phyloP scores from a whole-genome alignment of 2,329 filamentous ascomycete genomes.

The Fusarium sp. region DNA sequence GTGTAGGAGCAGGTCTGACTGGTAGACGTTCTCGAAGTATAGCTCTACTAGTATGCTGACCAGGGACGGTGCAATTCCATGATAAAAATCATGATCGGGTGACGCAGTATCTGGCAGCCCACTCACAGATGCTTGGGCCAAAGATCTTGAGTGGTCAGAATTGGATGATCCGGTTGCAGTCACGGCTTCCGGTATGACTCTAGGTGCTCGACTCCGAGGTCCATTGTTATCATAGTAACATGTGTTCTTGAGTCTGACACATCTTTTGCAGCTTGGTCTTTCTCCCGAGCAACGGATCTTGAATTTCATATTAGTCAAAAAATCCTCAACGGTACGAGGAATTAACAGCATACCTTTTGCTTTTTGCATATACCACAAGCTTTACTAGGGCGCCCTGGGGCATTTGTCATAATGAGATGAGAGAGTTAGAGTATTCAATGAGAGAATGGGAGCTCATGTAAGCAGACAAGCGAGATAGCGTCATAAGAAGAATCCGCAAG shows the following conservation, averaged over 20 bases:
- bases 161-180: background rate
- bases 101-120: accelerated
- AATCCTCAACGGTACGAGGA: no score
- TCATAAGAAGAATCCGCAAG: background rate
- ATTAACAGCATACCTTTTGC: constrained; percentile 37
- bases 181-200: accelerated
- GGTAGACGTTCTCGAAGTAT: constrained; percentile 39
- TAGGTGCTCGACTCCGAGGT: no score
- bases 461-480: background rate
- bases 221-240: constrained; percentile 8
- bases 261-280: constrained; percentile 36
- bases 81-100: background rate
- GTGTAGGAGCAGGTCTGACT: constrained; percentile 28
- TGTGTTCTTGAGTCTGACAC: constrained; percentile 2
- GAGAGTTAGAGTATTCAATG: no score
- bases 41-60: constrained; percentile 1
- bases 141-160: no score
- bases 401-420: background rate
- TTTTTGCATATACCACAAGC: constrained; percentile 35
- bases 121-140: background rate
- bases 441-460: background rate
- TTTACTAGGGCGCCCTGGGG: constrained; percentile 28
- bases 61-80: background rate
- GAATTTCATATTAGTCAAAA: no score
- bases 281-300: constrained; percentile 42